Percentiles rank a stretch among this genome's conserved stretches.
Conservation (phyloP, 306 rosid species). For the Vigna angularis region DNA sequence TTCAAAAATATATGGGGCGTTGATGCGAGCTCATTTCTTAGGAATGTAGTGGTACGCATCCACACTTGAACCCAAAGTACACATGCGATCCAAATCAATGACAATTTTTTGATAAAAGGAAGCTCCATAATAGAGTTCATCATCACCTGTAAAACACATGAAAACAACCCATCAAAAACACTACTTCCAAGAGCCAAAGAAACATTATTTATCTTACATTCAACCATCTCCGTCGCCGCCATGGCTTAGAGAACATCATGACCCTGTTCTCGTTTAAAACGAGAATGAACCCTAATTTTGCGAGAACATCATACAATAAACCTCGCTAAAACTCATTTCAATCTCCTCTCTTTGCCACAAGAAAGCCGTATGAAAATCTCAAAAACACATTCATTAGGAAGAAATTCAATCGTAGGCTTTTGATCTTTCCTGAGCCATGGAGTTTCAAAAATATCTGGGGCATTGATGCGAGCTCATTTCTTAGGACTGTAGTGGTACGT, state of each 20-base stretch:
- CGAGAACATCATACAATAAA: too few relatives aligned
- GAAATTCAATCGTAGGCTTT: background rate
- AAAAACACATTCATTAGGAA: background rate
- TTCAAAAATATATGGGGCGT: background rate
- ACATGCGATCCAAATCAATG: constrained; percentile 10
- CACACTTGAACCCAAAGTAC: constrained; percentile 3
- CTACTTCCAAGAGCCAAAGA: background rate
- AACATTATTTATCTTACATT: background rate
- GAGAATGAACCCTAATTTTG: too few relatives aligned
- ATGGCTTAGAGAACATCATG: too few relatives aligned
- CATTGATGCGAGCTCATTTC: background rate
- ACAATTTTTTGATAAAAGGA: background rate
- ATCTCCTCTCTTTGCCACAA: background rate
- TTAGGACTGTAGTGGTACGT: background rate
- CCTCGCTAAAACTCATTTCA: too few relatives aligned
- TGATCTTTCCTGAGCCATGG: background rate
- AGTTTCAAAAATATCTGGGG: background rate
- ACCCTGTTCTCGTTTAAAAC: too few relatives aligned
- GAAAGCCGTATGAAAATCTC: background rate
- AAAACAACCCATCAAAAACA: background rate
- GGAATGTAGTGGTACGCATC: background rate
- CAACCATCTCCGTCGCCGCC: too few relatives aligned
- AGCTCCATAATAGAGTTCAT: background rate
- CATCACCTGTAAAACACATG: background rate
- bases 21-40: constrained; percentile 5